phyloP scores from a whole-genome alignment of 2,329 filamentous ascomycete genomes.

The Beauveria scarabaeidicola region DNA sequence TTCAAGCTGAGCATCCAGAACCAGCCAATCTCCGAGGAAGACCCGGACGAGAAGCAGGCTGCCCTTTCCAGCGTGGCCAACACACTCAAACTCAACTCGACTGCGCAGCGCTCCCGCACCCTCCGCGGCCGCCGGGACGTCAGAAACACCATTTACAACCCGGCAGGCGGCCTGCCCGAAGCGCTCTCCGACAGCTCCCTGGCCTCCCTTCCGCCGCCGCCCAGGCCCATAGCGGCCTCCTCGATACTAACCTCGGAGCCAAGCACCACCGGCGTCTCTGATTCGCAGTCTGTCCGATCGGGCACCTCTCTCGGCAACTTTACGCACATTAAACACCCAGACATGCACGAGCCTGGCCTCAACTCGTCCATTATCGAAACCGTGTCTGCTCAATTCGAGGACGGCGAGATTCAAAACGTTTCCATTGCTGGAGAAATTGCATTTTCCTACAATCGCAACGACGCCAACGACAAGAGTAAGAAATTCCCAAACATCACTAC shows the following conservation, averaged over 20 bases:
- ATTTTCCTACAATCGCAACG: conserved; percentile 62
- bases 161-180: conserved; percentile 33
- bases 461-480: conserved; percentile 42
- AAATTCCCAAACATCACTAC: background rate
- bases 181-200: conserved; percentile 25
- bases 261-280: conserved; percentile 54
- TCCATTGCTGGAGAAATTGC: conserved; percentile 84
- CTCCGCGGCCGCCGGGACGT: conserved; percentile 84
- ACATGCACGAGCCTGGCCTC: conserved; percentile 69
- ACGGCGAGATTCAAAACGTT: conserved; percentile 60
- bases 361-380: conserved; percentile 88
- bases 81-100: conserved; percentile 56
- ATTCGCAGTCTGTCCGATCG: conserved; percentile 87
- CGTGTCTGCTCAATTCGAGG: conserved; percentile 75
- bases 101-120: conserved; percentile 64
- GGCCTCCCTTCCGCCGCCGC: conserved; percentile 9
- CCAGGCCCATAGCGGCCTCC: conserved; percentile 38
- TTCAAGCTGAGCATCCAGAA: conserved; percentile 77
- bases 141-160: conserved; percentile 80
- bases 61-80: conserved; percentile 69
- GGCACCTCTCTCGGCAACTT: conserved; percentile 68
- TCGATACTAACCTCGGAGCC: conserved; percentile 55
- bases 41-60: conserved; percentile 63
- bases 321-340: conserved; percentile 67
- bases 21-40: conserved; percentile 68